Conservation (phyloP, 768 basidiomycete genomes). For the Dioszegia aurantiaca region DNA sequence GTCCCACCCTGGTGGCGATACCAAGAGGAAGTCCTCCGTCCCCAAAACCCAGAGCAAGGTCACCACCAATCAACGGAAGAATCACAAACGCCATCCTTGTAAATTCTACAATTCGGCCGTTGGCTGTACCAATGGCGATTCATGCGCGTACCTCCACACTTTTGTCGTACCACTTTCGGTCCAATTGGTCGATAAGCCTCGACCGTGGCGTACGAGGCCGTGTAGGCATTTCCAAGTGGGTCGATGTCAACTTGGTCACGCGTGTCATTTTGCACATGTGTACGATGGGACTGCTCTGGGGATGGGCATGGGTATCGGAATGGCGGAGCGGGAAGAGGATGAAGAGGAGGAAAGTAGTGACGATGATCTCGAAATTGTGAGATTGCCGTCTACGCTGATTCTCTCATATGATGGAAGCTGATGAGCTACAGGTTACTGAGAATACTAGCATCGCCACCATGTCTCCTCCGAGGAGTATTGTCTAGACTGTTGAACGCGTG, state of each 20-base stretch:
- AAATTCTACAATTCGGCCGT: constrained; percentile 49
- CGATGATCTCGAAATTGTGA: constrained; percentile 48
- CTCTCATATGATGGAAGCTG: background rate
- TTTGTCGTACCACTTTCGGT: constrained; percentile 38
- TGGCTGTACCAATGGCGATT: constrained; percentile 41
- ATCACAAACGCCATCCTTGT: constrained; percentile 17
- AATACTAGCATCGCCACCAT: constrained; percentile 6
- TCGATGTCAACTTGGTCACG: constrained; percentile 43
- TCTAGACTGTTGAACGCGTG: no score
- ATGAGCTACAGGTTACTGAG: constrained; percentile 16
- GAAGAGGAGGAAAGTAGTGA: constrained; percentile 37
- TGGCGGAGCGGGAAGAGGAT: background rate
- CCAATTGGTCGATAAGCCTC: constrained; percentile 38
- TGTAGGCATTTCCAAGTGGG: constrained; percentile 45
- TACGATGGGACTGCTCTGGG: constrained; percentile 14
- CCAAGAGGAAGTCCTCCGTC: no score
- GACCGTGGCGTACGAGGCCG: constrained; percentile 49
- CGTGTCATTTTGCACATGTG: constrained; percentile 51
- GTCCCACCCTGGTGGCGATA: no score
- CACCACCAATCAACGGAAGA: background rate
- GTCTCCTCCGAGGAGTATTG: no score
- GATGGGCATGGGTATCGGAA: no score
- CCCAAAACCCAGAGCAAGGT: constrained; percentile 8
- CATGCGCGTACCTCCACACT: constrained; percentile 46
- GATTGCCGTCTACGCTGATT: constrained; percentile 12